These are phyloP conservation scores for Pseudozyma sp. DNA, from an alignment of 1,284 basidiomycete species.

Conservation along the genomic window DNA sequence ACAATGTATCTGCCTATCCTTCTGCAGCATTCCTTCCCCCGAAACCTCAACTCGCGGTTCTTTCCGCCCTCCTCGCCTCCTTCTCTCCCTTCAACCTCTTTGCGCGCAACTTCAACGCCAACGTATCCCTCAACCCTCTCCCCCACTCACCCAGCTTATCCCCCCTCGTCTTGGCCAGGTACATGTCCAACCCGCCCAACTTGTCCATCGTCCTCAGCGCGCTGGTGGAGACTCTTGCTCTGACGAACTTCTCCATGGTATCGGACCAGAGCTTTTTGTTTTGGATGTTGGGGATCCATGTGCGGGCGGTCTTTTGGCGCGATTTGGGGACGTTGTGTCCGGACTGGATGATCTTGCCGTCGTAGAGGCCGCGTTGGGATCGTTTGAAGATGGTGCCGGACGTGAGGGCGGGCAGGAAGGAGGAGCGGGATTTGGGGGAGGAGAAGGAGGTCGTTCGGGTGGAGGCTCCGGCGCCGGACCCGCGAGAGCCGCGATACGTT, in stretches of 20 bases:
- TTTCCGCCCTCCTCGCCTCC: neutral
- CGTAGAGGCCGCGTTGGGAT: constrained; percentile 65
- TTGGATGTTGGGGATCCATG: constrained; percentile 66
- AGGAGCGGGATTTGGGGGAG: constrained; percentile 61
- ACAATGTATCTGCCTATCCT: no score
- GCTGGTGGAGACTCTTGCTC: constrained; percentile 41
- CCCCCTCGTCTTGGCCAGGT: constrained; percentile 57
- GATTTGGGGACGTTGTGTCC: constrained; percentile 67
- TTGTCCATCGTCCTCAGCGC: constrained; percentile 63
- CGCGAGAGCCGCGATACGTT: constrained; percentile 63
- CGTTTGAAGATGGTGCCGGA: constrained; percentile 63
- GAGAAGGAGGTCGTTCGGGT: constrained; percentile 61
- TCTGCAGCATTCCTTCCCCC: no score
- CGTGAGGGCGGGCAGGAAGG: constrained; percentile 31
- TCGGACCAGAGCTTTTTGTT: constrained; percentile 51
- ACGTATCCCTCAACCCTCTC: constrained; percentile 45
- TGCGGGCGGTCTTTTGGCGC: constrained; percentile 63
- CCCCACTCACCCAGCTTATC: constrained; percentile 61
- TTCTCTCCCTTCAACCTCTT: constrained; percentile 17
- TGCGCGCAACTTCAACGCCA: constrained; percentile 39
- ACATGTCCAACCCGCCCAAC: constrained; percentile 63
- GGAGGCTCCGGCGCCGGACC: constrained; percentile 62
- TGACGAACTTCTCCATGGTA: constrained; percentile 43
- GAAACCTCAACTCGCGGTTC: no score
- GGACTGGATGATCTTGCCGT: constrained; percentile 61